Evolutionary conservation across 352 stramenopile genomes (phyloP), one percentile per base, ranked within the genome.

Genomic region (Peronospora tabacina): DNA sequence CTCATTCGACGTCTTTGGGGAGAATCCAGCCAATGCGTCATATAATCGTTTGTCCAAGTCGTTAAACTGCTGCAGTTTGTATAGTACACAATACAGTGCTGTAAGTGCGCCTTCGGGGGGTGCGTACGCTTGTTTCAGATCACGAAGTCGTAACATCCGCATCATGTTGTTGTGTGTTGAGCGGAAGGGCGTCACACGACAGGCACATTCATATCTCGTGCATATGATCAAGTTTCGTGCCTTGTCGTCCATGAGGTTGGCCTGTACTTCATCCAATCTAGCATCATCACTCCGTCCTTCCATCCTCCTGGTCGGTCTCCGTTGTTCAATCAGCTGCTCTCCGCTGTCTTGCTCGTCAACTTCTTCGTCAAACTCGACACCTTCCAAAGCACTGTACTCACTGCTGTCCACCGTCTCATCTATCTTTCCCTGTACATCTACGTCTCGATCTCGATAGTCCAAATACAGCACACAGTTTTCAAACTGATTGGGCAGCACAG

Each of bases 171-270:
- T 65, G 29, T 80, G 63, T 12, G 63, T 79, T 20, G 76, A 53
- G 7, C 51, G 58, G 53, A 92, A 74, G 8, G 78, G 72, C 45
- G 68, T 78, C 33, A 77, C 69, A n/a, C 82, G 74, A 53, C 81
- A 92, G n/a, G 70, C 52, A 49, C 81, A 92, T 40, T 76, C 71
- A 55, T 83, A 68, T 47, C 73, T 66, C 35, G 65, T 62, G 60
- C 81, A 92, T 63, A 88, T 78, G 48, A 53, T 55, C 41, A 92
- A 66, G 48, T 87, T 82, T 11, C 81, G 60, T 5, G 62, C 60
- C 37, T 68, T 70, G 50, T 92, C 81, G 49, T 92, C 81, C 38
- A 85, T 54, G 20, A 88, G 32, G 22, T 92, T 85, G 17, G 68
- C 64, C 51, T 87, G 69, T 2, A 92, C 57, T 39, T 80, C 72